Evolutionary conservation across 2,329 filamentous ascomycete species (phyloP).

Genomic region (Arthrobotrys pseudoclavata): DNA sequence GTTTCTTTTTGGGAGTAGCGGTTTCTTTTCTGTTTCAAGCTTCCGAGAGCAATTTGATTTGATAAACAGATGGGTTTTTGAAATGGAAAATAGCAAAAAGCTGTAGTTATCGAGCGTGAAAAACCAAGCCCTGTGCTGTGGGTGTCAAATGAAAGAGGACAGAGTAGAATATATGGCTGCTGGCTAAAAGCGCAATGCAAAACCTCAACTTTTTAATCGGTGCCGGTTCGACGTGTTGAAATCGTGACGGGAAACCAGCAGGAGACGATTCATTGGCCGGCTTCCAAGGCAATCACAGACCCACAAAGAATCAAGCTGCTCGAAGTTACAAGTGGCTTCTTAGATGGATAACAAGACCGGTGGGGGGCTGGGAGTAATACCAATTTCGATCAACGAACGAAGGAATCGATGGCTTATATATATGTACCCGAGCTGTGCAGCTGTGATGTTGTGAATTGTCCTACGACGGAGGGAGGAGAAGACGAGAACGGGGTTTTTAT

Average conservation of each 20-base stretch:
- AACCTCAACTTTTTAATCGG: constrained; percentile 52
- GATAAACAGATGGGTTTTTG: not conserved
- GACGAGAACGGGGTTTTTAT: constrained; percentile 38
- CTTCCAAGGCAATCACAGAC: constrained; percentile 7
- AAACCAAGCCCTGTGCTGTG: too few relatives aligned
- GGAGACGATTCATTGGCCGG: constrained; percentile 59
- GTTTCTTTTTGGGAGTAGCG: not conserved
- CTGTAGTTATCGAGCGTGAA: too few relatives aligned
- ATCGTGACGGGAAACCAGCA: constrained; percentile 43
- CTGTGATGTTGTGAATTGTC: not conserved
- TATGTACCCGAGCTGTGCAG: not conserved
- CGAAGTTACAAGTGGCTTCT: not conserved
- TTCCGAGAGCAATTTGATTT: not conserved
- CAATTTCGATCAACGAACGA: not conserved
- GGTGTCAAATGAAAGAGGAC: not conserved
- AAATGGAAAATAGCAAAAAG: too few relatives aligned
- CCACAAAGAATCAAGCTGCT: not conserved
- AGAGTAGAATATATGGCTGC: not conserved
- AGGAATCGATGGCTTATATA: not conserved
- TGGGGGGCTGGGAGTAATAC: not conserved
- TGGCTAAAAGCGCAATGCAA: constrained; percentile 3
- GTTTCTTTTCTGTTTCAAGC: not conserved
- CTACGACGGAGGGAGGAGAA: not conserved
- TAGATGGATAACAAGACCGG: not conserved
- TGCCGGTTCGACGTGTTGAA: constrained; percentile 53